A percentile compares a stretch with the other conserved stretches of the same genome.
Conservation (phyloP, 2,329 filamentous ascomycete genomes). For the Colletotrichum sp. region DNA sequence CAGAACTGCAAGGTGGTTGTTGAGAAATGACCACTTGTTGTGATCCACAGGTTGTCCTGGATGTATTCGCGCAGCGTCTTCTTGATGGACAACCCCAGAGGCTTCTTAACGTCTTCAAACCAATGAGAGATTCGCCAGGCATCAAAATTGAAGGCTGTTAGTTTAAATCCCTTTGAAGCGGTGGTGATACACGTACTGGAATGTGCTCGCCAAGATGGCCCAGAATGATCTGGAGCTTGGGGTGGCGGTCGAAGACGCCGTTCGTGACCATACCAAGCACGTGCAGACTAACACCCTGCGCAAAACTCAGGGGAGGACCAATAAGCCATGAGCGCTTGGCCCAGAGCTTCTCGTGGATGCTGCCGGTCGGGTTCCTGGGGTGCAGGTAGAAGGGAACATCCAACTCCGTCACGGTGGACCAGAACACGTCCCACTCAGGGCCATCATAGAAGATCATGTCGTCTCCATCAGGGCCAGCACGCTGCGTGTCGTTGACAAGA, state of each 20-base stretch:
- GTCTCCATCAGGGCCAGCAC: neutral
- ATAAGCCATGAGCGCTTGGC: neutral
- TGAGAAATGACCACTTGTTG: neutral
- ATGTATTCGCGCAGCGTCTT: neutral
- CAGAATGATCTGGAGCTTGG: neutral
- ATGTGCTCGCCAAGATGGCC: neutral
- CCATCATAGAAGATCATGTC: neutral
- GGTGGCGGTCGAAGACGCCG: neutral
- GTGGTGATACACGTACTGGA: no score
- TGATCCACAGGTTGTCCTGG: neutral
- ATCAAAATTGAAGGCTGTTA: neutral
- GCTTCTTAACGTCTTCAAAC: neutral
- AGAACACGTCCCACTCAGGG: neutral
- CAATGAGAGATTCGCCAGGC: fast-evolving
- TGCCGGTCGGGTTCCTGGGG: neutral
- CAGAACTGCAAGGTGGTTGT: neutral
- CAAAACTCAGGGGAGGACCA: neutral
- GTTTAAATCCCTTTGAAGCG: no score
- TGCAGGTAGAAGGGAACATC: neutral
- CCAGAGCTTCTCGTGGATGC: neutral
- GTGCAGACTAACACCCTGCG: neutral
- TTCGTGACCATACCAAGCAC: neutral
- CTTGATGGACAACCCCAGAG: neutral
- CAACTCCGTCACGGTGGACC: neutral
- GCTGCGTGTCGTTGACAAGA: neutral